phyloP scores from a whole-genome alignment of 371 early-diverging fungal genomes.

The Mucor plumbeus region DNA sequence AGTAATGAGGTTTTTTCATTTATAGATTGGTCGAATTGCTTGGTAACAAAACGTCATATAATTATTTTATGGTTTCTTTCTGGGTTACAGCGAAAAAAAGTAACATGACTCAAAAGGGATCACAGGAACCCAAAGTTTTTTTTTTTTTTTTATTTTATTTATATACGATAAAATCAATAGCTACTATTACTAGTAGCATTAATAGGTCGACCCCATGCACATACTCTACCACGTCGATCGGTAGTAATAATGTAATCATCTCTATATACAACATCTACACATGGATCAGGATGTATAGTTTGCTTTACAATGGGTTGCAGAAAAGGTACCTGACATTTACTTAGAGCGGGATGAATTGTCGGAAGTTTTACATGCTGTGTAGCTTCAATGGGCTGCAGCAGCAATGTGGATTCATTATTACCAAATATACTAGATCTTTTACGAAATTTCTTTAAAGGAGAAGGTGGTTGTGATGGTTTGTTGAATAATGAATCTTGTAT shows the following conservation, averaged over 20 bases:
- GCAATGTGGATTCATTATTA: not conserved
- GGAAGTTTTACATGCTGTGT: conserved; percentile 34
- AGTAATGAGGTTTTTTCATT: not conserved
- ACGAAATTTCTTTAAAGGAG: not conserved
- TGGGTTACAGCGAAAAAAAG: conserved; percentile 22
- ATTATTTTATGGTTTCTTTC: conserved; percentile 3
- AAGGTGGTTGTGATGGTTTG: not conserved
- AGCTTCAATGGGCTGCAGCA: conserved; percentile 18
- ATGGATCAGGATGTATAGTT: conserved; percentile 72
- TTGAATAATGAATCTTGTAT: conserved; percentile 4
- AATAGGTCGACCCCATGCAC: conserved; percentile 66
- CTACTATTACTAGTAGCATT: not conserved
- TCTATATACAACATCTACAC: conserved; percentile 71
- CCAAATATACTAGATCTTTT: conserved; percentile 11
- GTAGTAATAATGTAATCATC: conserved; percentile 82
- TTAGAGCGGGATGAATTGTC: conserved; percentile 65
- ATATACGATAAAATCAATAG: not conserved
- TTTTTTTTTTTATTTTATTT: conserved; percentile 7
- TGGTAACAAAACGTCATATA: conserved; percentile 27
- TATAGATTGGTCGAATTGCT: not conserved
- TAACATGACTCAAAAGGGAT: conserved; percentile 25
- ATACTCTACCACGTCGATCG: conserved; percentile 78
- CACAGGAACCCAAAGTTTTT: conserved; percentile 18
- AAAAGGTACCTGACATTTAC: conserved; percentile 76
- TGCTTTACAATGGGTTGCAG: conserved; percentile 79